Evolutionary conservation across 2,329 filamentous ascomycete species (phyloP), one percentile per base, ranked within the genome.

Genomic region (Aureobasidium lini): DNA sequence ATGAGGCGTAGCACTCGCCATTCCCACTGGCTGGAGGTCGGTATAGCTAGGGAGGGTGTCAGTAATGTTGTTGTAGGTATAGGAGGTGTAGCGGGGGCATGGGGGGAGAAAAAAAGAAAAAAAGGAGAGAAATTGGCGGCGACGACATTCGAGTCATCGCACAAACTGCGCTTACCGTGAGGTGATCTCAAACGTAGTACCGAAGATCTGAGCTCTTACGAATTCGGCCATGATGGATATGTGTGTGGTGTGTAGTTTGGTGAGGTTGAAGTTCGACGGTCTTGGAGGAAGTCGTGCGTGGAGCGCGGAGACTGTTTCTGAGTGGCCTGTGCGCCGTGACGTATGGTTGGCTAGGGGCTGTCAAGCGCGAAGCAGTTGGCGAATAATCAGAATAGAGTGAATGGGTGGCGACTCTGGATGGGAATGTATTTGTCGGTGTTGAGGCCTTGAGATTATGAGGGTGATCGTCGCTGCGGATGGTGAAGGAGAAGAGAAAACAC

Each of bases 151-250:
- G 44, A 32, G 15, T 15, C 34, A 8, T 31, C 32, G 15, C 10
- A 16, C 29, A 16, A 34, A 8, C 1, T 6, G 4, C 43, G 16
- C 23, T 66, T 84, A 96, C 91, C 94, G 89, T 77, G 92, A 96
- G 68, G 94, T 99, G 78, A 97, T 97, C 84, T 99, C 94, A 74
- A 99, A 99, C 69, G 94, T 97, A 64, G 94, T 99, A 74, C 94
- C 94, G 73, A 99, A 99, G 76, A 99, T 97, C 83, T 97, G 93
- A 73, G 93, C 92, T 78, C 94, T 89, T 73, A 99, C 90, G 77
- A 99, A 99, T 83, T 99, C 94, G 75, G 94, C 94, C 94, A 99
- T 97, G 75, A 72, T 86, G 84, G 61, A 62, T 63, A 64, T 62
- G 37, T 57, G 46, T 58, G 28, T 32, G 39, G 43, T 32, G 54